Evolutionary conservation across 108 stramenopile species (phyloP).

Genomic region (Nitzschia sp.): DNA sequence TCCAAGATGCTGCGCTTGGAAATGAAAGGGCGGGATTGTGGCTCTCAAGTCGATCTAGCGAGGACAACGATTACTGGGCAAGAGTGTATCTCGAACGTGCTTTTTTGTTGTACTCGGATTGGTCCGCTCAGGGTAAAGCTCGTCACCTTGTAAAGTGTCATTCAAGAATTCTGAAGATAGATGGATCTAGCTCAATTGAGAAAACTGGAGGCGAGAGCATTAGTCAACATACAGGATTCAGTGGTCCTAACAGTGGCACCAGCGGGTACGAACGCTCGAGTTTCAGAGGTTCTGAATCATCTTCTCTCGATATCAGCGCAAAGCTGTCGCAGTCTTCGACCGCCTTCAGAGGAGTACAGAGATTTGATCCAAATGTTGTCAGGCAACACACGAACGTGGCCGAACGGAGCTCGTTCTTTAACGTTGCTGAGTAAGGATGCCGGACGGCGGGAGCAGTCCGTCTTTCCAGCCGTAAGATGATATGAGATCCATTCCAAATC

Average conservation of each 20-base stretch:
- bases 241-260: not conserved
- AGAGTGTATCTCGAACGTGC: not conserved
- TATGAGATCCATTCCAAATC: too few relatives aligned
- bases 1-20: constrained; percentile 33
- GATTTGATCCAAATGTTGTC: not conserved
- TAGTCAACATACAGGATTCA: not conserved
- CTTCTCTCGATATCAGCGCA: not conserved
- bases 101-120: not conserved
- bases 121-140: not conserved
- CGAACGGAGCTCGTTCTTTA: not conserved
- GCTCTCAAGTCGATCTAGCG: not conserved
- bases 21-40: constrained; percentile 28
- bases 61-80: not conserved
- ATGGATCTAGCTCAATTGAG: not conserved
- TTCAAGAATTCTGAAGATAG: not conserved
- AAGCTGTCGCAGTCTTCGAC: not conserved
- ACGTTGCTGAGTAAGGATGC: too few relatives aligned
- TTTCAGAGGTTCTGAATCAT: too few relatives aligned
- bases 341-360: not conserved
- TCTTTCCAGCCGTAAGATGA: too few relatives aligned
- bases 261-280: not conserved
- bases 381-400: not conserved
- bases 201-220: not conserved
- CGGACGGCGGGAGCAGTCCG: too few relatives aligned
- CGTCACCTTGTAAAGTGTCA: not conserved